Evolutionary conservation across 2,329 filamentous ascomycete species (phyloP), one percentile per base, ranked within the genome.

Genomic region (Clonostachys sp.): DNA sequence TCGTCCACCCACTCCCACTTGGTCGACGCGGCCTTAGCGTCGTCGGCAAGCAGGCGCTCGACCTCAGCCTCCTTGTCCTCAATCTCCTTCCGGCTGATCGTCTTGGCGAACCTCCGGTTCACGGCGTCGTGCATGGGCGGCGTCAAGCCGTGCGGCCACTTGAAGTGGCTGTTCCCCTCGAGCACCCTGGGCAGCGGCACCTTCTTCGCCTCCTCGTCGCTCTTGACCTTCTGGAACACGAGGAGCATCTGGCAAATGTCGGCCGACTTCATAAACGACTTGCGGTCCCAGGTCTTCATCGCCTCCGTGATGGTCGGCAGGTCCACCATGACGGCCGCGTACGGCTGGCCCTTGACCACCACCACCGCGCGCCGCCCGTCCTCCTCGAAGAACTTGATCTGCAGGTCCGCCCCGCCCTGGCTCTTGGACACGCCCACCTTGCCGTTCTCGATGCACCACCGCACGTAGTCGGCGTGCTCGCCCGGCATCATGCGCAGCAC

Each of bases 251-350:
- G 90, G 55, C 86, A 90, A 34, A 95, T 81, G 60, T 96, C 91
- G 34, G 88, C 87, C 9, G 88, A 87, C 70, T 96, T 96, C 73
- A 91, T 90, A 74, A 91, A 90, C 16, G 84, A 80, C 59, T 88
- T 90, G 59, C 85, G 85, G 62, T 95, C 91, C 88, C 90, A 96
- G 50, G 87, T 91, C 73, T 96, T 96, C 86, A 94, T 91, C 8
- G 84, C 86, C 62, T 96, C 91, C 6, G 91, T 84, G 49, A 96
- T 88, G 50, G 88, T 94, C 1, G 91, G 91, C 34, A 96, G 69
- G 57, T 95, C 90, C 9, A 95, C 84, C 63, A 95, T 74, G 17
- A 85, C 80, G 20, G 87, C 89, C 1, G 88, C 91, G 61, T 89
- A 95, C 44, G 80, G 74, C 45, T 81, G 78, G 5, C 83, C 83